Base-by-base conservation (phyloP, 495 filamentous ascomycete genomes). In the Letharia columbiana region DNA sequence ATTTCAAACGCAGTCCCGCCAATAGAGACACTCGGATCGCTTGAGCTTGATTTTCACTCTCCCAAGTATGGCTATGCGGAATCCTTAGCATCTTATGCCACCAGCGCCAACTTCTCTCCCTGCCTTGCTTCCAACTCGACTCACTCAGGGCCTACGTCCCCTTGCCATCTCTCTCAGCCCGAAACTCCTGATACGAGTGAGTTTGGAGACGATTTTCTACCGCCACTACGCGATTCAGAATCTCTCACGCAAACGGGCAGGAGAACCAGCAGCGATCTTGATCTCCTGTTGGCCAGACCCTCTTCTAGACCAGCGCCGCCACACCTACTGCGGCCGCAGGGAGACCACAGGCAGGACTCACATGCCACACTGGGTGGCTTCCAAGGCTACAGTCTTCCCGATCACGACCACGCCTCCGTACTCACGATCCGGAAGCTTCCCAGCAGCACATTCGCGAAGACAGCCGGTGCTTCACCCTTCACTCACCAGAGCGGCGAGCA, bases 371-470 rank as follows among this genome's bases (percentile, higher is more conserved):
- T 57, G 31, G 42, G 44, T 9, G 50, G 65, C 39, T 71, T 73
- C 47, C 62, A 67, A 47, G 69, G 69, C 31, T 74, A 73, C 52
- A 67, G 56, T 59, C 66, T 74, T 10, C 69, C 71, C 11, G 35
- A 44, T 17, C 49, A 54, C 33, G 71, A 69, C 13, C 62, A 73
- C 40, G 62, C 67, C 33, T 71, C 72, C 5, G 57, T 65, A 13
- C 39, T 66, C 40, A 74, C 69, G 5, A 40, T 74, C 45, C 60
- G 45, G 28, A 68, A 69, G 57, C 47, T 60, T 13, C 61, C 71
- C 28, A 70, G 68, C 57, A 41, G 39, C 4, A 44, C 63, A 12
- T 52, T 67, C 61, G 50, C 56, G 23, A 23, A 61, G 17, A 15
- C 60, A 7, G 39, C 60, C 23, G 28, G 18, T 4, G 54, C 61